phyloP scores from a whole-genome alignment of 345 rosid species.

The Salix koriyanagi region DNA sequence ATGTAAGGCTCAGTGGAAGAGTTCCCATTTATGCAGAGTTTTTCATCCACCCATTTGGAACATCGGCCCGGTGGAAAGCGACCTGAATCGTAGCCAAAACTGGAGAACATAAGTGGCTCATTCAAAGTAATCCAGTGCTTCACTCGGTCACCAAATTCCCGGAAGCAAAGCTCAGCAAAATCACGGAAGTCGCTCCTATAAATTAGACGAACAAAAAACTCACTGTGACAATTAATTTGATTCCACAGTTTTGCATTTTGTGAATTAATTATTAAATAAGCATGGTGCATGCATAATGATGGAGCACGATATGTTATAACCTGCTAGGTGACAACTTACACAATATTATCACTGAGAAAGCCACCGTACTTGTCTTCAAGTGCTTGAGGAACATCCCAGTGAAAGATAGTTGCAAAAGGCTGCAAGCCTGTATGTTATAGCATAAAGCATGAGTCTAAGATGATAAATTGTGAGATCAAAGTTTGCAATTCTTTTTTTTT shows the following conservation, averaged over 20 bases:
- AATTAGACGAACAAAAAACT: neutral
- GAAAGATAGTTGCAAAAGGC: neutral
- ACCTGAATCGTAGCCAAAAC: slow-evolving; percentile 31
- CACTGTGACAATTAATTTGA: too few species aligned
- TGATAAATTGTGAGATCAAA: too few species aligned
- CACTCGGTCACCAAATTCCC: slow-evolving; percentile 4
- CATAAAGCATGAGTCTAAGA: too few species aligned
- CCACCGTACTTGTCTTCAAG: neutral
- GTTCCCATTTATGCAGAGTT: too few species aligned
- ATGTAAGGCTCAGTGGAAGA: too few species aligned
- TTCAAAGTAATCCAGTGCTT: slow-evolving; percentile 3
- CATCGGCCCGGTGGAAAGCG: slow-evolving; percentile 27
- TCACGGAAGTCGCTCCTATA: neutral
- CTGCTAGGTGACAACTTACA: neutral
- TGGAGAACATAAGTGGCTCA: neutral
- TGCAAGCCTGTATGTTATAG: neutral
- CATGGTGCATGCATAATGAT: too few species aligned
- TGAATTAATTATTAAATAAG: too few species aligned
- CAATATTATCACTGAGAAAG: neutral
- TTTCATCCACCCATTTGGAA: too few species aligned
- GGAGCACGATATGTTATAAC: too few species aligned
- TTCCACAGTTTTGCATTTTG: too few species aligned
- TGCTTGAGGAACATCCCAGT: too few species aligned
- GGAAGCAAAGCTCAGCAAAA: slow-evolving; percentile 7
- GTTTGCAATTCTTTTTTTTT: too few species aligned